Percentiles rank a stretch among this genome's conserved stretches.
Evolutionary conservation across 352 stramenopile species (phyloP).

Genomic region (Blastocystis sp.): DNA sequence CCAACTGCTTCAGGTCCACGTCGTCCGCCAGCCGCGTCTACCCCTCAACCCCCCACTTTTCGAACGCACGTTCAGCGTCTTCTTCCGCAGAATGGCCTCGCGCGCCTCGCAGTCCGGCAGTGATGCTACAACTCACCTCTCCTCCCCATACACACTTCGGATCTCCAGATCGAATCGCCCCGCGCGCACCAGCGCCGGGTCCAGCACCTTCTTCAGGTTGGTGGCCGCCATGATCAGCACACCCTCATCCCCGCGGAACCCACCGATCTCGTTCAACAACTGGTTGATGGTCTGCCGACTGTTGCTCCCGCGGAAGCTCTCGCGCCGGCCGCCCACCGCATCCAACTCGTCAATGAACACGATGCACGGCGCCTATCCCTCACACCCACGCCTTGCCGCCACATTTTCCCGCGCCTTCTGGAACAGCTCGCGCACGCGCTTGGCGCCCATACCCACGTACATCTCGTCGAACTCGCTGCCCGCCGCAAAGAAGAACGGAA

Average conservation of each 20-base stretch:
- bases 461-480: conserved; percentile 60
- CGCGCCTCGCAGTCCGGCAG: conserved; percentile 86
- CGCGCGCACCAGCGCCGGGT: conserved; percentile 88
- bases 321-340: conserved; percentile 87
- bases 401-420: conserved; percentile 37
- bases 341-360: conserved; percentile 99
- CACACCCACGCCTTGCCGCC: background rate
- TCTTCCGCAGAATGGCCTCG: conserved; percentile 92
- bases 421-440: background rate
- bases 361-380: conserved; percentile 74
- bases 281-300: conserved; percentile 85
- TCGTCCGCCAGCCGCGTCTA: conserved; percentile 84
- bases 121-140: conserved; percentile 75
- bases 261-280: conserved; percentile 81
- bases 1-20: conserved; percentile 88
- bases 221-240: conserved; percentile 97
- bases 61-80: conserved; percentile 77
- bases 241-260: conserved; percentile 91
- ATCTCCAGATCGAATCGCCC: conserved; percentile 90
- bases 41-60: background rate
- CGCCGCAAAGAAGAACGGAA: conserved; percentile 36
- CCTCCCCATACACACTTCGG: background rate
- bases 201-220: conserved; percentile 92
- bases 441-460: conserved; percentile 26
- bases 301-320: conserved; percentile 74